Conservation (phyloP, 2,329 filamentous ascomycete genomes). For the Xylaria sp. region DNA sequence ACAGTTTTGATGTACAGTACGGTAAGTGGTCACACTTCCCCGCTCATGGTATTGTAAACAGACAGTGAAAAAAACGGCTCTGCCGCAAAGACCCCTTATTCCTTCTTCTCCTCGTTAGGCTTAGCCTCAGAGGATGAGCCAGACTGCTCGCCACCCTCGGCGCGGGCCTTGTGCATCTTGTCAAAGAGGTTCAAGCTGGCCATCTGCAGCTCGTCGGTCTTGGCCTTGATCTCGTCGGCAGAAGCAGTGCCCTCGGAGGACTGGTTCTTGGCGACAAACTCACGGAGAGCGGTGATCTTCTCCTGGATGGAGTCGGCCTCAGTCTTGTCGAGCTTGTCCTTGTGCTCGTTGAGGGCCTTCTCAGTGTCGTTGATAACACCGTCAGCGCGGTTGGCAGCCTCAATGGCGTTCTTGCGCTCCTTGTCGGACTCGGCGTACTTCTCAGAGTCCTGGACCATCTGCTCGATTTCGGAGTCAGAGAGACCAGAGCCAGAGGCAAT, state of each 20-base stretch:
- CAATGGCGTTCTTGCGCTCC: slow-evolving; percentile 92
- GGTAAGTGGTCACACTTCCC: slow-evolving; percentile 33
- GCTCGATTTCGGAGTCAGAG: slow-evolving; percentile 88
- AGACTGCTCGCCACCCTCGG: slow-evolving; percentile 56
- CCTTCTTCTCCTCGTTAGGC: slow-evolving; percentile 62
- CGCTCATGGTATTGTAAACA: slow-evolving; percentile 27
- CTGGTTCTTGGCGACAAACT: slow-evolving; percentile 92
- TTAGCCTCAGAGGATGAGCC: slow-evolving; percentile 35
- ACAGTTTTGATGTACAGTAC: slow-evolving; percentile 44
- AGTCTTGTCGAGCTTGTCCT: slow-evolving; percentile 93
- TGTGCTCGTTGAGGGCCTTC: slow-evolving; percentile 94
- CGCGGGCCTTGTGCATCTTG: slow-evolving; percentile 98
- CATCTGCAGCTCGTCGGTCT: slow-evolving; percentile 96
- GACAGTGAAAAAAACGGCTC: slow-evolving; percentile 15
- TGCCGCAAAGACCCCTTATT: slow-evolving; percentile 38
- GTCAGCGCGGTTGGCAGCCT: slow-evolving; percentile 96
- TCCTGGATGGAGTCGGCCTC: slow-evolving; percentile 90
- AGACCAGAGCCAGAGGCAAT: slow-evolving; percentile 97
- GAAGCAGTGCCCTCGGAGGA: slow-evolving; percentile 81
- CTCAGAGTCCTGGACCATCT: slow-evolving; percentile 97
- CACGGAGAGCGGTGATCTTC: slow-evolving; percentile 81
- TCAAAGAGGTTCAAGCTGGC: slow-evolving; percentile 95
- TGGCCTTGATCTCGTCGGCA: slow-evolving; percentile 92
- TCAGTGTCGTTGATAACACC: slow-evolving; percentile 95
- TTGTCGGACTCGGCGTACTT: slow-evolving; percentile 93